Evolutionary conservation across 1,139 yeast species (phyloP).

Genomic region (Sugiyamaella neomexicana): DNA sequence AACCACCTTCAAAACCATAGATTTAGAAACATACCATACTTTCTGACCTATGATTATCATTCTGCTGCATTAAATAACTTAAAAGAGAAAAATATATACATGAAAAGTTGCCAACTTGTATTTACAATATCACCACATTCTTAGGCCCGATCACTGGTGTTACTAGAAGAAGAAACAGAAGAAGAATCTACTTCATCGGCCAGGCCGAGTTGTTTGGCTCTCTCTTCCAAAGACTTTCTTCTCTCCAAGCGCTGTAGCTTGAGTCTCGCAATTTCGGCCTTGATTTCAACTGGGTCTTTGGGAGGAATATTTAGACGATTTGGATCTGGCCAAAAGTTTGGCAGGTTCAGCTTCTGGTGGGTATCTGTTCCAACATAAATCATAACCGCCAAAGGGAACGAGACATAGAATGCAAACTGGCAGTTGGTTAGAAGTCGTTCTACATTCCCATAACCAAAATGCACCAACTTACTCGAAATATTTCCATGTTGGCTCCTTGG

Average conservation of each 20-base stretch:
- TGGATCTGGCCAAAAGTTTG: conserved; percentile 99
- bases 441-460: not conserved
- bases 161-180: conserved; percentile 3
- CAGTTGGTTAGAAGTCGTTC: conserved; percentile 1
- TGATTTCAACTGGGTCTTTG: conserved; percentile 87
- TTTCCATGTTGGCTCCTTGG: conserved; percentile 51
- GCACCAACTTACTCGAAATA: conserved; percentile 55
- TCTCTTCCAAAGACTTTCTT: conserved; percentile 70
- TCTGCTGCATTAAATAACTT: conserved; percentile 6
- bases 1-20: conserved; percentile 16
- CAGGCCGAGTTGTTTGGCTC: conserved; percentile 62
- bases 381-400: conserved; percentile 88
- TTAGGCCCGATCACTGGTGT: conserved; percentile 1
- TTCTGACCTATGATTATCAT: not conserved
- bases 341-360: conserved; percentile 81
- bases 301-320: conserved; percentile 87
- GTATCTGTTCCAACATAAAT: conserved; percentile 89
- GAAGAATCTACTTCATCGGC: conserved; percentile 2
- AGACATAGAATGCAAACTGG: conserved; percentile 78
- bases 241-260: conserved; percentile 71
- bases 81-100: conserved; percentile 14
- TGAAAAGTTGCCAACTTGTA: not conserved
- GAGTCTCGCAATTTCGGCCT: conserved; percentile 87
- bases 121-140: conserved; percentile 1
- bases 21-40: not conserved